Conservation (phyloP, 2,329 filamentous ascomycete species). For the Neocatenulostroma microsporum region DNA sequence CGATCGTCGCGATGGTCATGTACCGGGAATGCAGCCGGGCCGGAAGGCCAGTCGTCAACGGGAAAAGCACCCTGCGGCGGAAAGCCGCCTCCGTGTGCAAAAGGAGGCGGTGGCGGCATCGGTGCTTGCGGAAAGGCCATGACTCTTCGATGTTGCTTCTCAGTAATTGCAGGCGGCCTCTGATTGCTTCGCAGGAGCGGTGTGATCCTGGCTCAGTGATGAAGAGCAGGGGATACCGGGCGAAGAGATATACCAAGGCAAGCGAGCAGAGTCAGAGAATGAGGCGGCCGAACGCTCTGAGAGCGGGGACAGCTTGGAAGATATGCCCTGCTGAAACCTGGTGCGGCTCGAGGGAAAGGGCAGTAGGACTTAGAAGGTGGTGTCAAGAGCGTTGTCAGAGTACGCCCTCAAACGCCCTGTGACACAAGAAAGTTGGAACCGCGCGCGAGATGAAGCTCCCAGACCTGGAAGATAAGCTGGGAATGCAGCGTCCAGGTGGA, state of each 20-base stretch:
- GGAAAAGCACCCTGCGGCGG: not conserved
- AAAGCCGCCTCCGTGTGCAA: not conserved
- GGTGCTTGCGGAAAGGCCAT: not conserved
- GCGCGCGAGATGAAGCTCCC: not conserved
- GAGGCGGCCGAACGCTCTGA: not conserved
- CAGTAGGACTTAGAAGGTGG: not conserved
- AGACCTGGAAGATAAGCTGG: too few species aligned
- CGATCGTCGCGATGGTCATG: not conserved
- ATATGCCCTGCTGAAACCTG: not conserved
- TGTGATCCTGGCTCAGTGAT: too few species aligned
- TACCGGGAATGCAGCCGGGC: not conserved
- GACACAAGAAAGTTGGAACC: not conserved
- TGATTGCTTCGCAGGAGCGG: too few species aligned
- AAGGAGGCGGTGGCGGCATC: conserved; percentile 1
- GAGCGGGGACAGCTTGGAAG: too few species aligned
- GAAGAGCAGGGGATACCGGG: not conserved
- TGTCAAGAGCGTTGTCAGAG: not conserved
- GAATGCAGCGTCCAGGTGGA: too few species aligned
- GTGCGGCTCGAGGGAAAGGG: not conserved
- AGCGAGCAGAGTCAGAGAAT: not conserved
- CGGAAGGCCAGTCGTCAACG: too few species aligned
- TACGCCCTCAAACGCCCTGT: conserved; percentile 1
- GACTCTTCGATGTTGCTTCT: too few species aligned
- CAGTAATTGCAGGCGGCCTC: too few species aligned
- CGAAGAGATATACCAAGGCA: not conserved